Evolutionary conservation across 352 stramenopile species (phyloP).

Genomic region (Poterioochromonas sp.): DNA sequence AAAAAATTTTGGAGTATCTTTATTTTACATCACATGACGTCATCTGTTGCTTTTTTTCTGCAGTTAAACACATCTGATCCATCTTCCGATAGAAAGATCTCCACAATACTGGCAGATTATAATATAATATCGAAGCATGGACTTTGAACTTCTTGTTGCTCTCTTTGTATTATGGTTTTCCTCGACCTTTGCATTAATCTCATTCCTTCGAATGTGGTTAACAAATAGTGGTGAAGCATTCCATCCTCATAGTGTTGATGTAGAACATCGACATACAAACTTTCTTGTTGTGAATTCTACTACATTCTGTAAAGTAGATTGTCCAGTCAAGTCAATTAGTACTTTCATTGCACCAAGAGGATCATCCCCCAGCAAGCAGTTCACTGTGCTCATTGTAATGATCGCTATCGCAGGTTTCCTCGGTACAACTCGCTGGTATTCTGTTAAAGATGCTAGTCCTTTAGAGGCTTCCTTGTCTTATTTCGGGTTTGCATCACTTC

Average conservation of each 20-base stretch:
- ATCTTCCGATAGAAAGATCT: background rate
- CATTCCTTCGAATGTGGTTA: slow-evolving; percentile 1
- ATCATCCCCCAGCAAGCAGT: slow-evolving; percentile 1
- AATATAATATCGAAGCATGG: slow-evolving; percentile 1
- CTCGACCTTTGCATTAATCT: background rate
- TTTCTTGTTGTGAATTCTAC: slow-evolving; percentile 1
- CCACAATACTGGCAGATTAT: background rate
- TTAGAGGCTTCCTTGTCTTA: background rate
- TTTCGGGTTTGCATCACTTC: background rate
- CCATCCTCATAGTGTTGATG: slow-evolving; percentile 32
- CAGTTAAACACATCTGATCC: background rate
- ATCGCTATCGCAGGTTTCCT: slow-evolving; percentile 23
- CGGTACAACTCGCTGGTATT: background rate
- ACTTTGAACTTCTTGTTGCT: slow-evolving; percentile 23
- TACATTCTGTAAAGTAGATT: slow-evolving; percentile 30
- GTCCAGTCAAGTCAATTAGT: slow-evolving; percentile 1
- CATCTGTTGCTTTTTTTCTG: background rate
- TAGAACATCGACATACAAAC: slow-evolving; percentile 5
- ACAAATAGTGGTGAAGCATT: slow-evolving; percentile 28
- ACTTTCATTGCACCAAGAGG: slow-evolving; percentile 32
- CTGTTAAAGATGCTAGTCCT: slow-evolving; percentile 1
- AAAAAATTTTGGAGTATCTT: no score
- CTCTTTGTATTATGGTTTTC: slow-evolving; percentile 20
- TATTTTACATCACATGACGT: no score
- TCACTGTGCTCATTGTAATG: slow-evolving; percentile 20